Evolutionary conservation across 2,329 filamentous ascomycete species (phyloP).

Genomic region (Metarhizium robertsii): DNA sequence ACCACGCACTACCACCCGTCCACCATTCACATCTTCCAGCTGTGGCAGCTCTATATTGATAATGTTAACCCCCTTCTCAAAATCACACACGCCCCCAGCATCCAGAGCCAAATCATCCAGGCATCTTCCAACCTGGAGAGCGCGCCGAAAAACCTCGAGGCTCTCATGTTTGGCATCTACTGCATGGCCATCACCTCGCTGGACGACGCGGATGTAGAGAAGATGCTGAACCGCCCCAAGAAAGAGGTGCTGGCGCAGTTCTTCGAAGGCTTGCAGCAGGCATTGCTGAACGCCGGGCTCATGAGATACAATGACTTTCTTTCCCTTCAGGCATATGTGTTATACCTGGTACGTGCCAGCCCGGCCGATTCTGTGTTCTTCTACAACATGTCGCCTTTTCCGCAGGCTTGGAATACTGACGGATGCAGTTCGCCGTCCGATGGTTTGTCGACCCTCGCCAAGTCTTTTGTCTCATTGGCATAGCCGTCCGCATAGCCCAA

Average conservation of each 20-base stretch:
- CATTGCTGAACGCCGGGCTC: conserved; percentile 57
- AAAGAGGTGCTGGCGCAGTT: conserved; percentile 40
- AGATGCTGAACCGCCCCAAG: conserved; percentile 45
- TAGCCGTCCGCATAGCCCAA: conserved; percentile 58
- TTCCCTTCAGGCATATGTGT: conserved; percentile 56
- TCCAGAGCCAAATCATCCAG: conserved; percentile 56
- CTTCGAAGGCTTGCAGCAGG: conserved; percentile 51
- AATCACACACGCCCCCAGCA: conserved; percentile 55
- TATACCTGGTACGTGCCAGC: conserved; percentile 51
- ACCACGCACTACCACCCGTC: conserved; percentile 42
- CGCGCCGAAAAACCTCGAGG: conserved; percentile 49
- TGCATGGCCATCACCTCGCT: conserved; percentile 49
- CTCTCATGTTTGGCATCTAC: conserved; percentile 60
- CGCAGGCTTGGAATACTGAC: background rate
- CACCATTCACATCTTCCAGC: conserved; percentile 49
- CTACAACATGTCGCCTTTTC: too few relatives aligned
- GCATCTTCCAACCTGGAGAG: conserved; percentile 46
- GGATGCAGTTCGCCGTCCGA: conserved; percentile 33
- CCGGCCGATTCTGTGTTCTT: background rate
- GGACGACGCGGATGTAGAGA: conserved; percentile 44
- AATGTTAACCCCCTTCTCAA: conserved; percentile 63
- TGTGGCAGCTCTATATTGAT: conserved; percentile 62
- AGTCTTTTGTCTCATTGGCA: conserved; percentile 43
- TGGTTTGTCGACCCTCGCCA: conserved; percentile 48
- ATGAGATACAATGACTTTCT: conserved; percentile 56